Base-by-base conservation (phyloP, 2,329 filamentous ascomycete genomes). In the Nectriaceae sp. region DNA sequence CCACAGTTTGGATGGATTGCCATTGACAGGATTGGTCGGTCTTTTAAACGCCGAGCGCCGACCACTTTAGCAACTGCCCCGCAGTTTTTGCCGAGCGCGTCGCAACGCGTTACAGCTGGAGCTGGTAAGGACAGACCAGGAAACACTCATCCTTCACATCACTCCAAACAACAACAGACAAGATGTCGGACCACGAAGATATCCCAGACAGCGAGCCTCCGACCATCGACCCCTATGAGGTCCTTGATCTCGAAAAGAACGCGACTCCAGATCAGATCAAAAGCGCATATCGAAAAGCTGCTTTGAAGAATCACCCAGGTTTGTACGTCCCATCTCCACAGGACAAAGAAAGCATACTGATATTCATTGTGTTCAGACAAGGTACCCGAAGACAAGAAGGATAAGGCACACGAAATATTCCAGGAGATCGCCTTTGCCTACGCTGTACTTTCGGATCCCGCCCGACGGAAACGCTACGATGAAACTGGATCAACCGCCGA, bases 391-490 rank as follows among this genome's bases (percentile, higher is more conserved):
- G 78, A 84, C 19, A 74, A 86, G 44, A 90, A 90, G 64, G 79
- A 85, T 21, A 74, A 79, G 36, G 93, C 94, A 2, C 87, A 96
- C 60, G 77, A 79, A 52, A 87, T 82, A 45, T 99, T 99, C 69
- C 94, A 99, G 70, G 79, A 88, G 59, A 85, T 99, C 59, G 93
- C 93, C 20, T 93, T 97, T 63, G 93, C 94, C 44, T 96, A 97
- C 65, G 93, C 91, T 26, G 83, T 99, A 42, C 88, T 99, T 29
- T 96, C 90, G 24, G 90, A 97, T 60, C 78, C 87, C 19, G 77
- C 79, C 18, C 84, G 94, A 44, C 88, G 94, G 58, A 84, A 85
- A 60, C 88, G 90, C 50, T 99, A 96, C 74, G 93, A 99, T 66
- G 78, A 81, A 44, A 97, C 93, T 0, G 94, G 94, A 46, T 94